These are phyloP conservation scores for Rutstroemia sp. DNA, from an alignment of 2,329 filamentous ascomycete species.

Conservation along the genomic window DNA sequence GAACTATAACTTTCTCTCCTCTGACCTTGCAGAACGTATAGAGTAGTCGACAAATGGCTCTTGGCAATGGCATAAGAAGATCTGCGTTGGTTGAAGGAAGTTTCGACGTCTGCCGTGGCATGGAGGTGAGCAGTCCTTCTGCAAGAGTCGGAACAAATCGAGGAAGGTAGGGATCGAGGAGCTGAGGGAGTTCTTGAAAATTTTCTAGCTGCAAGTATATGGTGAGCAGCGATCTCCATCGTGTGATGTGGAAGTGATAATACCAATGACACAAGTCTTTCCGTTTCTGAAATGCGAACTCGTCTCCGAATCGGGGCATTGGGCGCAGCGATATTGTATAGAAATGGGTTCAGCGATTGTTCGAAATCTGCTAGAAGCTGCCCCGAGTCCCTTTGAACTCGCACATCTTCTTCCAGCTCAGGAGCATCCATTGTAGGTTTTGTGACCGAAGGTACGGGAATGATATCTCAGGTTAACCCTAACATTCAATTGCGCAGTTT, in stretches of 20 bases:
- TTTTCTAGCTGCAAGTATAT: conserved; percentile 53
- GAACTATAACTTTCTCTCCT: conserved; percentile 84
- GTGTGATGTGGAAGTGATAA: neutral
- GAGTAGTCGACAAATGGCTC: conserved; percentile 70
- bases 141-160: conserved; percentile 68
- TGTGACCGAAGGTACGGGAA: neutral
- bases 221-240: conserved; percentile 8
- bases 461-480: neutral
- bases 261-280: conserved; percentile 42
- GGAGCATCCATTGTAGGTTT: conserved; percentile 46
- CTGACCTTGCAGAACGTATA: conserved; percentile 93
- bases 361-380: conserved; percentile 54
- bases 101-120: conserved; percentile 40
- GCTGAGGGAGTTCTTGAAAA: conserved; percentile 92
- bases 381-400: conserved; percentile 52
- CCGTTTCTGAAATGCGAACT: conserved; percentile 43
- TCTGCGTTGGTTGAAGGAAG: conserved; percentile 20
- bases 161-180: conserved; percentile 78
- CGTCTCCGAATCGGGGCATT: conserved; percentile 35
- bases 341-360: conserved; percentile 42
- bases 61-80: conserved; percentile 29
- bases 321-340: conserved; percentile 44
- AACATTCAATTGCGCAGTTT: neutral
- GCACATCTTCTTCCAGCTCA: conserved; percentile 53
- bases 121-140: conserved; percentile 64